Evolutionary conservation across 2,329 filamentous ascomycete species (phyloP), one percentile per base, ranked within the genome.

Genomic region (Calonectria ilicicola): DNA sequence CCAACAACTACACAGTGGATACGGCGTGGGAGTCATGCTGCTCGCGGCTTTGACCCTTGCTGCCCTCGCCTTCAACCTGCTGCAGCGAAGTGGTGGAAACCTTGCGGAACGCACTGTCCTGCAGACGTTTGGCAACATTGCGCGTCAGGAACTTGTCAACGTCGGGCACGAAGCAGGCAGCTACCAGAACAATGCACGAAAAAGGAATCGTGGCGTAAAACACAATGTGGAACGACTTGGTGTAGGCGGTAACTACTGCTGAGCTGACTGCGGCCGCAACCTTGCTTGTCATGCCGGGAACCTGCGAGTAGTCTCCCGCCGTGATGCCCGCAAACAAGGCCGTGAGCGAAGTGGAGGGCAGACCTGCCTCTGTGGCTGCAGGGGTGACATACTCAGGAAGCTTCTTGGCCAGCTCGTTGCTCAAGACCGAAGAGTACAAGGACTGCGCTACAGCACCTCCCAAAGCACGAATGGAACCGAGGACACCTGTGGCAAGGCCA

Each of bases 401-500:
- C 69, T 82, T 82, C 66, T 80, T 77, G 46, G 77, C 72, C 17
- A 85, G 76, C 71, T 84, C 77, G 73, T 84, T 85, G 64, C 74
- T 78, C 29, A 85, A 79, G 40, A 86, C 76, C n/a, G 82, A 82
- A 9, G 77, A 72, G 75, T 84, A 86, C 44, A 86, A 73, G 27
- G 83, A 81, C 64, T 82, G 81, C 1, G 83, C 80, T 19, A 86
- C 77, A 40, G 83, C 81, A 32, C 83, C 84, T n/a, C 84, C 83
- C 3, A 84, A 81, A 5, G 84, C 84, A 35, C 87, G 85, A 68
- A 88, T 86, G 23, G 84, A 86, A 14, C 86, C 86, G 35, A 87
- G 84, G 26, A 86, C 82, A 21, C 86, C 86, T 7, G 75, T 85
- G 67, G 78, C 86, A 19, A 87, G 82, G 19, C 86, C 86, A 53